phyloP scores from a whole-genome alignment of 306 rosid genomes.

The Gillenia trifoliata region DNA sequence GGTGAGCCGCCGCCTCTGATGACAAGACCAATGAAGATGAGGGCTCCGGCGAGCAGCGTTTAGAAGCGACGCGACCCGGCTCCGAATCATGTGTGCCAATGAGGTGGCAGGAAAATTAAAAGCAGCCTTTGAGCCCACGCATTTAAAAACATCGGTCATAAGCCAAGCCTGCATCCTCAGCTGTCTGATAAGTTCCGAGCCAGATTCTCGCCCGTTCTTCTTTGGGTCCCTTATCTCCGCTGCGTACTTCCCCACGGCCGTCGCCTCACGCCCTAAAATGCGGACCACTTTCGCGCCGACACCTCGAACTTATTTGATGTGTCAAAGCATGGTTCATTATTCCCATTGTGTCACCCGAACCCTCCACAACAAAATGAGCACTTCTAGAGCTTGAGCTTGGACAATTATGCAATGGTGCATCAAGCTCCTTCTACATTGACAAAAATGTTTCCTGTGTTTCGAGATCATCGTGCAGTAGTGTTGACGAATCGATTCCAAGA shows the following conservation, averaged over 20 bases:
- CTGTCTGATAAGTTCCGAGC: too few species aligned
- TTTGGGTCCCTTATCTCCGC: slow-evolving; percentile 49
- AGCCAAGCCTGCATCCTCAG: too few species aligned
- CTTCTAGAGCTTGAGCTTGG: background rate
- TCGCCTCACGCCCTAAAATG: slow-evolving; percentile 53
- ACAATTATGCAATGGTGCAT: background rate
- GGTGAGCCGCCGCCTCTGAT: background rate
- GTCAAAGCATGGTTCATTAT: background rate
- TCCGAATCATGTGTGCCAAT: too few species aligned
- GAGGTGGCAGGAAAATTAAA: too few species aligned
- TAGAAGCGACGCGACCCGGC: too few species aligned
- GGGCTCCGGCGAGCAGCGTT: too few species aligned
- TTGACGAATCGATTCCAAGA: slow-evolving; percentile 22
- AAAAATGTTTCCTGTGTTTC: background rate
- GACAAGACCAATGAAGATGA: background rate
- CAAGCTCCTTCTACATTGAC: background rate
- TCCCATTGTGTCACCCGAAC: background rate
- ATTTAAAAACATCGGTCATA: too few species aligned
- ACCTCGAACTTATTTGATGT: background rate
- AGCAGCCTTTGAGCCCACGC: too few species aligned
- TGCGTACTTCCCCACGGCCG: slow-evolving; percentile 69
- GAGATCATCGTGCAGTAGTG: slow-evolving; percentile 23
- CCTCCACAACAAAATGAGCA: background rate
- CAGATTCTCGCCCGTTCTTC: slow-evolving; percentile 46
- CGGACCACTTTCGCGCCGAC: background rate